Base-by-base conservation (phyloP, 2,329 filamentous ascomycete genomes). In the Botrytis paeoniae region DNA sequence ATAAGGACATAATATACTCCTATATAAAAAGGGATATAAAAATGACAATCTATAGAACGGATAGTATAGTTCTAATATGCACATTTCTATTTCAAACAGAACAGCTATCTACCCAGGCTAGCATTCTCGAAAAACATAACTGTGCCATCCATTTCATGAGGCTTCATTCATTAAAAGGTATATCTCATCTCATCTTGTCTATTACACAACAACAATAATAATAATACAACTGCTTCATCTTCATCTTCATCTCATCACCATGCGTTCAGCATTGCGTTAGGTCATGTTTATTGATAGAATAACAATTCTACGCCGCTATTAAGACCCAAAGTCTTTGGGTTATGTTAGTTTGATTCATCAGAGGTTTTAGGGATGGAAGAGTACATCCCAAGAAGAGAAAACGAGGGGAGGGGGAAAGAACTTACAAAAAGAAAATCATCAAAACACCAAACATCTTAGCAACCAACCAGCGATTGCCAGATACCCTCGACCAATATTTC, bases 401-500 rank as follows among this genome's bases (percentile, higher is more conserved):
- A 48, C 4, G 1, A 4, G 39, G 39, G 3, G 3, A 41, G 20
- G 12, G 73, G 62, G 60, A 61, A 29, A 25, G 37, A n/a, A 84
- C 85, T 84, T 75, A 88, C 85, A 93, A 84, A 85, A 92, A 93
- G 88, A 95, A 97, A 82, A 97, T 95, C 95, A 98, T 98, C 78
- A 98, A 83, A 68, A 98, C 93, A 74, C 95, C 90, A 82, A 92
- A 92, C 90, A 93, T 92, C 85, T 92, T 93, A 61, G 94, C 94
- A 78, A 98, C 91, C 76, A 99, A 85, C 96, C 95, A 98, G 76
- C 96, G 88, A 84, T 99, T 99, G 75, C 95, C 94, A 73, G 94
- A 96, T 41, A 98, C 95, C 59, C 95, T 88, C 41, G 90, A 92
- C 95, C 96, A 99, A 83, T 98, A 99, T 82, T 98, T 98, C 84